Base-by-base conservation (phyloP, 768 basidiomycete genomes). In the Termitomyces sp. region DNA sequence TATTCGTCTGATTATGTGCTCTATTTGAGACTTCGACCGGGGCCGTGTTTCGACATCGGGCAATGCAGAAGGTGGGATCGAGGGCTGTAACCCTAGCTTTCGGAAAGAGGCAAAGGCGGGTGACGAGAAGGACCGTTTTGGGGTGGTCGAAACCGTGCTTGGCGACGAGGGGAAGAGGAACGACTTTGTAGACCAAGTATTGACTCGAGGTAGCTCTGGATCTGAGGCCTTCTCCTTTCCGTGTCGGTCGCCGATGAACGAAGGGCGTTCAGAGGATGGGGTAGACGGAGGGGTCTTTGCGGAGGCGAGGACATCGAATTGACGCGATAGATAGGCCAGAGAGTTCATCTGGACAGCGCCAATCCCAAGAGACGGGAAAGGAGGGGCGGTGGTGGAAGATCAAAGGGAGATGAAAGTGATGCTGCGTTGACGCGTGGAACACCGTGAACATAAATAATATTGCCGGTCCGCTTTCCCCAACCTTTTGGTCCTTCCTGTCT, bases 321-420 rank as follows among this genome's bases (percentile, higher is more conserved):
- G 87, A 68, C 88, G 87, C 64, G 91, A 89, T 60, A 93, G 79
- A 74, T 89, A 87, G 18, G 82, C 79, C 67, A 93, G 83, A 65
- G 89, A 89, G 77, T 93, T 93, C 91, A 93, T 93, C 60, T 62
- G 61, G 61, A 61, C 57, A 45, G 44, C 49, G 55, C 59, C 39
- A 26, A 34, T 57, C 39, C 39, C 43, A 44, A 54, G 49, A 47
- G 27, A 55, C 16, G 32, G 36, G 20, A 48, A 33, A 6, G 44
- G 18, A 37, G 24, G 30, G 46, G 27, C 39, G 47, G 49, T 36
- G 53, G 57, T 57, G 48, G 33, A 39, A 36, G 62, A 60, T 62
- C 53, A 58, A 39, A 55, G 42, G 57, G 56, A 62, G 62, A 45
- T 50, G 56, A 33, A 47, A 43, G 24, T 14, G 53, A 40, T 54